Evolutionary conservation across 2,329 filamentous ascomycete genomes (phyloP).

Genomic region (Trichoderma polysporum): DNA sequence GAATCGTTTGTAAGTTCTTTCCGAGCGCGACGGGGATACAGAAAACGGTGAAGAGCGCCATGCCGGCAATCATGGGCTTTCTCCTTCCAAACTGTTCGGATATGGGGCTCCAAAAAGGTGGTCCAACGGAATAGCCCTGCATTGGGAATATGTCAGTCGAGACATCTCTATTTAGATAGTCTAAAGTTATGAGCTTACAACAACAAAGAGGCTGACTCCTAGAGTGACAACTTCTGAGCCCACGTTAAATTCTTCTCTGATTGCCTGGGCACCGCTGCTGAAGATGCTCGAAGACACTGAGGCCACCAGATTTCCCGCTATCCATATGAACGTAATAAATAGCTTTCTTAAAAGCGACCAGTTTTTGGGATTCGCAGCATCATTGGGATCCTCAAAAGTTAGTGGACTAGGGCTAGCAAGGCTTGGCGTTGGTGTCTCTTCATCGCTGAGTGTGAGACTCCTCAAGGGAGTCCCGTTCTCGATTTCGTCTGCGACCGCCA

Average conservation of each 20-base stretch:
- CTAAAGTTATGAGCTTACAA: background rate
- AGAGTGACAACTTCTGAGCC: slow-evolving; percentile 15
- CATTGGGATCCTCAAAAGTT: background rate
- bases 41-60: slow-evolving; percentile 13
- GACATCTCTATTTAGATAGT: background rate
- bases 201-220: slow-evolving; percentile 15
- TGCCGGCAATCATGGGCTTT: slow-evolving; percentile 12
- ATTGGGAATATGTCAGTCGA: background rate
- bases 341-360: slow-evolving; percentile 1
- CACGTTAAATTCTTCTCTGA: slow-evolving; percentile 13
- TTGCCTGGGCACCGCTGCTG: slow-evolving; percentile 18
- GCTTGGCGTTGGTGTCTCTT: background rate
- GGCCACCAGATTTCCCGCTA: slow-evolving; percentile 3
- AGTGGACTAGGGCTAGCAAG: background rate
- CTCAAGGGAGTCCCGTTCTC: background rate
- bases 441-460: slow-evolving; percentile 1
- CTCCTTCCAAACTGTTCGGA: slow-evolving; percentile 64
- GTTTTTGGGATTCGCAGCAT: slow-evolving; percentile 10
- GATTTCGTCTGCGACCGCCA: background rate
- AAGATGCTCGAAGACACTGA: slow-evolving; percentile 16
- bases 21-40: slow-evolving; percentile 17
- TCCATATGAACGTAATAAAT: slow-evolving; percentile 17
- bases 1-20: slow-evolving; percentile 12
- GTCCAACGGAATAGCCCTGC: slow-evolving; percentile 43
- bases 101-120: slow-evolving; percentile 56